These are phyloP conservation scores for Trichoderma koningii DNA, from an alignment of 2,329 filamentous ascomycete genomes.

Conservation along the genomic window DNA sequence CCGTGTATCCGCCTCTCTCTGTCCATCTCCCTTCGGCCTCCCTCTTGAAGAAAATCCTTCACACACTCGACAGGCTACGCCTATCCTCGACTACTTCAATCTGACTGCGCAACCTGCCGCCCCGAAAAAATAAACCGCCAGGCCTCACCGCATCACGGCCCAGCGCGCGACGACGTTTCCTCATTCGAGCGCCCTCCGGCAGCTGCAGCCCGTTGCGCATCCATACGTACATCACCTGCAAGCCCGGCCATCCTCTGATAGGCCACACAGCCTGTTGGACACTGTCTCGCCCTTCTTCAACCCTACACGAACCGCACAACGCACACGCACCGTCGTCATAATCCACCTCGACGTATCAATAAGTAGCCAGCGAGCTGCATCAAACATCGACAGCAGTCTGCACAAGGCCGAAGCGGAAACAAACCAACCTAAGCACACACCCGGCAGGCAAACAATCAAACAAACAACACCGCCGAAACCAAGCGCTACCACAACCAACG, in stretches of 20 bases:
- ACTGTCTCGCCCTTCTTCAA: neutral
- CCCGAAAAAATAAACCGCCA: slow-evolving; percentile 10
- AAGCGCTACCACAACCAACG: neutral
- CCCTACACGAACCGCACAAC: slow-evolving; percentile 18
- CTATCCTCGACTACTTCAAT: slow-evolving; percentile 1
- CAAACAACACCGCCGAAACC: neutral
- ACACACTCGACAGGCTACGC: neutral
- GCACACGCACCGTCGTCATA: neutral
- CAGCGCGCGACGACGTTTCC: slow-evolving; percentile 9
- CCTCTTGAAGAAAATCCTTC: neutral
- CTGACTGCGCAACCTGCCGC: neutral
- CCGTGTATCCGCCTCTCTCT: neutral
- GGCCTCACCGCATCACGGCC: slow-evolving; percentile 26
- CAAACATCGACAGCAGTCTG: neutral
- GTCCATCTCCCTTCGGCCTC: slow-evolving; percentile 4
- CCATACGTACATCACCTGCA: slow-evolving; percentile 12
- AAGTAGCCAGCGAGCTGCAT: neutral
- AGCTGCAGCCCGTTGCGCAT: slow-evolving; percentile 5
- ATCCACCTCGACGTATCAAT: neutral
- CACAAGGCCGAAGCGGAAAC: neutral
- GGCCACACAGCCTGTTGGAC: neutral
- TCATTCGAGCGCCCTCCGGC: slow-evolving; percentile 1
- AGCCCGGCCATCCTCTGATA: neutral
- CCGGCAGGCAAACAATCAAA: slow-evolving; percentile 31
- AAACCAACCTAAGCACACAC: neutral